Conservation (phyloP, 2,329 filamentous ascomycete species). For the Claviceps cyperi region DNA sequence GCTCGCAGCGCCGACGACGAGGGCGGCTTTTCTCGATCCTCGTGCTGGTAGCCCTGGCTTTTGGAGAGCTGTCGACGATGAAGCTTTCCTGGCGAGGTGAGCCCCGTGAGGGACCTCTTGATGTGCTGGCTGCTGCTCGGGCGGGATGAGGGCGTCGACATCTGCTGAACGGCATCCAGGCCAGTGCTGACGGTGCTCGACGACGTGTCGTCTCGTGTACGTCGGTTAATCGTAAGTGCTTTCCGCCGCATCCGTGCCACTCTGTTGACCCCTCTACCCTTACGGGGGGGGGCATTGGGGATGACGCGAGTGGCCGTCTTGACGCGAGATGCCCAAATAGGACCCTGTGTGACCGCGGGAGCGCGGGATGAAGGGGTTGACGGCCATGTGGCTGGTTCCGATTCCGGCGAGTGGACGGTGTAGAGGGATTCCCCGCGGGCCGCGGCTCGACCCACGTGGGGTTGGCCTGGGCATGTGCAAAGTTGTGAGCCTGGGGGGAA, state of each 20-base stretch:
- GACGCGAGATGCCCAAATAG: not conserved
- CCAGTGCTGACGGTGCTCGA: conserved; percentile 4
- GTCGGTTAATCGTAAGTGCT: not conserved
- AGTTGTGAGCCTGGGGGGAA: too few species aligned
- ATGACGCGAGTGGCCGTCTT: conserved; percentile 4
- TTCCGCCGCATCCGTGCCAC: not conserved
- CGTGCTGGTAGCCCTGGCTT: conserved; percentile 13
- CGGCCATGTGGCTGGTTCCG: too few species aligned
- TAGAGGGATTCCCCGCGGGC: too few species aligned
- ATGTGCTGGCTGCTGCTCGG: conserved; percentile 33
- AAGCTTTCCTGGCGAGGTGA: conserved; percentile 32
- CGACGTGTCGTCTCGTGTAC: conserved; percentile 5
- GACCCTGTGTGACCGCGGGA: too few species aligned
- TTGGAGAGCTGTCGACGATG: conserved; percentile 23
- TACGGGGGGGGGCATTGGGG: not conserved
- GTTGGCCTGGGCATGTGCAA: too few species aligned
- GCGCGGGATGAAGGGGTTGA: too few species aligned
- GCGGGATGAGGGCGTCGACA: conserved; percentile 7
- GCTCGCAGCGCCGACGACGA: conserved; percentile 2
- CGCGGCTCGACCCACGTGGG: too few species aligned
- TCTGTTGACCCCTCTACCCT: not conserved
- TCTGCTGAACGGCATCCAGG: conserved; percentile 1
- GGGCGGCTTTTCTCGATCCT: conserved; percentile 14
- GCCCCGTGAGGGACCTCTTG: conserved; percentile 40
- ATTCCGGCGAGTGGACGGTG: too few species aligned